Evolutionary conservation across 2,329 filamentous ascomycete species (phyloP), one percentile per base, ranked within the genome.

Genomic region (Aspergillus oerlinghausenensis): DNA sequence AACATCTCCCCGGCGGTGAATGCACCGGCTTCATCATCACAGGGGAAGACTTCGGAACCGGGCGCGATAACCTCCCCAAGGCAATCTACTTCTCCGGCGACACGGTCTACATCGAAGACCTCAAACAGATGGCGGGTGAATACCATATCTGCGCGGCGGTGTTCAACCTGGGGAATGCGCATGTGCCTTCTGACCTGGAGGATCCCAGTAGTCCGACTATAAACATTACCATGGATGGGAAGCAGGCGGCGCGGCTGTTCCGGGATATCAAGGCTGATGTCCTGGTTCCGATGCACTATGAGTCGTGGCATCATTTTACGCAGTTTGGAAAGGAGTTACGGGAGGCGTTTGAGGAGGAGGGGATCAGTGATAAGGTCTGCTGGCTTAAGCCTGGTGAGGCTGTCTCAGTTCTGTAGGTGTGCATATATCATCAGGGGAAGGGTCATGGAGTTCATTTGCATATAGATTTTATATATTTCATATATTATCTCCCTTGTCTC

Each of bases 71-170:
- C 0, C 61, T 60, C 0, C 78, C 75, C 0, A 80, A 81, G 54
- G 79, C 72, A 1, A 73, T 81, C 7, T 82, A 77, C 58, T 78
- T 82, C 63, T 74, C 78, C 0, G 79, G 79, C 0, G 79, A 82
- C 56, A 82, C 79, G 0, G 72, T 81, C 3, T 80, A 80, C 54
- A 63, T 79, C 0, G 66, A 73, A 1, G 77, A 80, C 59, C 66
- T 78, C 4, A 55, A 42, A 8, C 2, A 59, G 5, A 75, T 79
- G 35, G 55, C 64, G 1, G 66, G 73, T 1, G 58, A 56, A 43
- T 80, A 64, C 51, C 72, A 79, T 51, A 58, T 80, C 10, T 60
- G 63, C 4, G 69, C 69, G 6, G 76, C 77, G 0, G 53, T 80
- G 4, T 61, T 79, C 57, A 79, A 80, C 51, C 55, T 78, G 4